These are phyloP conservation scores for Rosa rugosa DNA, from an alignment of 306 rosid genomes.

Conservation along the genomic window DNA sequence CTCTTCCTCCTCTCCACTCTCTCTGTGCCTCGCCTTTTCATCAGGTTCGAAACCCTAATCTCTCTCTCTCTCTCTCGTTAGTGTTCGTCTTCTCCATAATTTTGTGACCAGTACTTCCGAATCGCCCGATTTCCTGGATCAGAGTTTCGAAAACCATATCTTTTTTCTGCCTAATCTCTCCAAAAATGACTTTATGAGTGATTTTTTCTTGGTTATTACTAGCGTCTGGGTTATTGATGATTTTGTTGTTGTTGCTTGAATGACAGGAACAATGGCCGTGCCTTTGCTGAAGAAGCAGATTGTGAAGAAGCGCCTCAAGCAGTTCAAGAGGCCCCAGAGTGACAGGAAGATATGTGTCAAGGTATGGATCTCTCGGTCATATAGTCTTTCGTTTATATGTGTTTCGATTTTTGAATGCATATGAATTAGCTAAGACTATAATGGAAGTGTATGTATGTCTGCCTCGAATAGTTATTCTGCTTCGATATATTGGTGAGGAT, in stretches of 20 bases:
- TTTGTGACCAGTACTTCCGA: neutral
- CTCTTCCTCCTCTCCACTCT: neutral
- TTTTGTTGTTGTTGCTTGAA: neutral
- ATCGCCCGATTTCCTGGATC: neutral
- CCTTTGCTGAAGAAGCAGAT: conserved; percentile 60
- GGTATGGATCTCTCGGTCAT: conserved; percentile 22
- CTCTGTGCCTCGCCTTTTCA: neutral
- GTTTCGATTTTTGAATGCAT: neutral
- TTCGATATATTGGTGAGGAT: neutral
- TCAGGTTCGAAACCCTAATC: conserved; percentile 19
- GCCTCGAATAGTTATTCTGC: neutral
- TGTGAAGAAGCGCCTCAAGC: conserved; percentile 67
- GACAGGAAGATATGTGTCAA: conserved; percentile 58
- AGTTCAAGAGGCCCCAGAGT: conserved; percentile 60
- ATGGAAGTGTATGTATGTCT: neutral
- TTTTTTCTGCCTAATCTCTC: neutral
- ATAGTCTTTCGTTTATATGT: neutral
- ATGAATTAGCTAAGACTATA: neutral
- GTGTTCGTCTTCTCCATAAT: neutral
- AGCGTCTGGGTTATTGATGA: neutral
- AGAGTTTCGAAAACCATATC: neutral
- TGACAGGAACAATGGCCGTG: conserved; percentile 51
- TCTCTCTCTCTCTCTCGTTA: too few relatives aligned
- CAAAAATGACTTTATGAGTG: neutral
- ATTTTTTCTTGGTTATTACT: neutral